phyloP scores from a whole-genome alignment of 306 rosid genomes.

The Amphicarpaea edgeworthii region DNA sequence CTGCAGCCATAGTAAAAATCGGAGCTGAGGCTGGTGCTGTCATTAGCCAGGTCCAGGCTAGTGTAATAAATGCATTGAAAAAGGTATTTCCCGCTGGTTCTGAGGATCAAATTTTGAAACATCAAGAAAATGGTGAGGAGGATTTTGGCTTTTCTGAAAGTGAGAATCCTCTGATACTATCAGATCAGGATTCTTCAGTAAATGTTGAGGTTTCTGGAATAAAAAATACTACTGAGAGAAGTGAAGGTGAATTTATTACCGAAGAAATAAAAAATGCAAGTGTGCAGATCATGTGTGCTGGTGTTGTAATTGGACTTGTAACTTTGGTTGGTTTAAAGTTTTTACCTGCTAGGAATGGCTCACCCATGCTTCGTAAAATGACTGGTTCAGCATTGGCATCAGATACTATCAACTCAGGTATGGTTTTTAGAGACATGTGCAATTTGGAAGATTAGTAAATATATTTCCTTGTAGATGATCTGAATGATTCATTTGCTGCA shows the following conservation, averaged over 20 bases:
- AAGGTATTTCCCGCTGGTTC: constrained; percentile 84
- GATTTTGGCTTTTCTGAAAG: constrained; percentile 55
- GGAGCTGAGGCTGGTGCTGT: constrained; percentile 98
- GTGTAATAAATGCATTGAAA: constrained; percentile 78
- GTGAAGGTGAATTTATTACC: constrained; percentile 59
- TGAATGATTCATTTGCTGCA: constrained; percentile 16
- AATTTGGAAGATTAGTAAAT: constrained; percentile 13
- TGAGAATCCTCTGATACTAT: constrained; percentile 54
- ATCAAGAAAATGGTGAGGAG: constrained; percentile 58
- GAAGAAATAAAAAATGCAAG: constrained; percentile 79
- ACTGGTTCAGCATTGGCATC: constrained; percentile 61
- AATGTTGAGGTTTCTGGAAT: constrained; percentile 58
- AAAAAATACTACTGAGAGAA: constrained; percentile 45
- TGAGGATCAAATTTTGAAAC: constrained; percentile 51
- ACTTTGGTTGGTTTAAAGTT: constrained; percentile 77
- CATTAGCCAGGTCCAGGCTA: constrained; percentile 83
- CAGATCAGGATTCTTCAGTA: constrained; percentile 54
- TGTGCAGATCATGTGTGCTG: constrained; percentile 87
- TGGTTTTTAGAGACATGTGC: constrained; percentile 35
- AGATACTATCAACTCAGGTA: constrained; percentile 65
- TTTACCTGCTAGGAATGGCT: constrained; percentile 64
- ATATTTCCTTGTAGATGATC: constrained; percentile 1
- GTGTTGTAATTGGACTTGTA: constrained; percentile 81
- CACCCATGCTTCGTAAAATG: constrained; percentile 52
- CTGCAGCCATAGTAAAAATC: constrained; percentile 92